Conservation (phyloP, 805 yeast genomes). For the Spathaspora girioi region DNA sequence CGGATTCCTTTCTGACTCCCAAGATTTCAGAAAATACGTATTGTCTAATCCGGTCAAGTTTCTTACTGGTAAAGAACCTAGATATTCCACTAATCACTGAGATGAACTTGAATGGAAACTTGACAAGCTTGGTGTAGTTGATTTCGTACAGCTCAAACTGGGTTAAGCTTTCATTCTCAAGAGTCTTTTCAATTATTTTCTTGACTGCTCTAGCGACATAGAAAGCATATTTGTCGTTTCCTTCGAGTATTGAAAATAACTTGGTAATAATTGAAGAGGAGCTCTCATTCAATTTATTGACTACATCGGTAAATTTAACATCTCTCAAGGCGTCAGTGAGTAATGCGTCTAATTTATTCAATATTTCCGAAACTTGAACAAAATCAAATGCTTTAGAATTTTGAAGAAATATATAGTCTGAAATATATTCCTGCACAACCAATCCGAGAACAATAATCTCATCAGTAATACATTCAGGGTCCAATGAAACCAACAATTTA, state of each 20-base stretch:
- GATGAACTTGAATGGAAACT: slow-evolving; percentile 28
- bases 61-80: slow-evolving; percentile 32
- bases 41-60: slow-evolving; percentile 54
- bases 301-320: neutral
- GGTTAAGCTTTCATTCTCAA: slow-evolving; percentile 13
- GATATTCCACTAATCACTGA: slow-evolving; percentile 28
- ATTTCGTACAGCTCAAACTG: slow-evolving; percentile 21
- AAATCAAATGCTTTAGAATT: neutral
- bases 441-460: neutral
- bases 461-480: neutral
- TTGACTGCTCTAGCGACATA: slow-evolving; percentile 17
- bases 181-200: slow-evolving; percentile 9
- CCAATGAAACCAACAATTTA: slow-evolving; percentile 2
- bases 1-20: slow-evolving; percentile 43
- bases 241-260: neutral
- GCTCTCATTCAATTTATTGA: neutral
- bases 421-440: slow-evolving; percentile 15
- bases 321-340: neutral
- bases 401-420: slow-evolving; percentile 17
- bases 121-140: slow-evolving; percentile 28
- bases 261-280: neutral
- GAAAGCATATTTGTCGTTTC: slow-evolving; percentile 8
- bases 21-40: slow-evolving; percentile 61
- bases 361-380: slow-evolving; percentile 1
- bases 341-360: neutral